Evolutionary conservation across 2,329 filamentous ascomycete species (phyloP), one percentile per base, ranked within the genome.

Genomic region (Colletotrichum godetiae): DNA sequence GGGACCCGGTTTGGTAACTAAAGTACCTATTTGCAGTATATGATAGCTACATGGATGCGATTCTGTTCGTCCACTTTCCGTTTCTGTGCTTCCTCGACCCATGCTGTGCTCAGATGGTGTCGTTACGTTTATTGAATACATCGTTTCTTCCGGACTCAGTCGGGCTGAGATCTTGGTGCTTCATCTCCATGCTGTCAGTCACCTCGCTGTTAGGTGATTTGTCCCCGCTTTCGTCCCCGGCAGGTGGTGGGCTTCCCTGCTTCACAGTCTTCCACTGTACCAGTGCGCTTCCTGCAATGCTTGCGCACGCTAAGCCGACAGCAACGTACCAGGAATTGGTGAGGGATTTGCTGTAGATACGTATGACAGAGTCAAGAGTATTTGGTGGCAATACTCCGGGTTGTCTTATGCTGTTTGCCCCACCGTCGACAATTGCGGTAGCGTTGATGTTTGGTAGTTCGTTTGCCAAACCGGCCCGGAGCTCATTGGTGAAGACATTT

Each of bases 251-350:
- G 8, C 31, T 13, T 31, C 42, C 29, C 7, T 42, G 37, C 24
- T 70, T 70, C 11, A 66, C 67, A 22, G 37, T 65, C 55, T 59
- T 66, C 67, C 67, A 70, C 29, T 65, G 67, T 11, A 70, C 61
- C 4, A 70, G 29, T 1, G 55, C 55, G 22, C 68, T 71, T 29
- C 68, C 68, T 3, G 27, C 33, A 2, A 71, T 67, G 46, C 62
- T 71, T 0, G 62, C 68, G 13, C 46, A 67, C 8, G 62, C 62
- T 3, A 71, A 12, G 2, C 24, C 62, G n/a, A 71, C 12, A 3
- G 68, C 56, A 4, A 71, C 46, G 19, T 72, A 67, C 68, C 68
- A 72, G 1, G 68, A 72, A 12, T 56, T 67, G 3, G 68, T 62
- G 10, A 67, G 22, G 12, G 63, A 62, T 5, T 57, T 67, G 46